Evolutionary conservation across 202 grass and related monocot genomes (phyloP), one percentile per base, ranked within the genome.

Genomic region (Musa balbisiana): DNA sequence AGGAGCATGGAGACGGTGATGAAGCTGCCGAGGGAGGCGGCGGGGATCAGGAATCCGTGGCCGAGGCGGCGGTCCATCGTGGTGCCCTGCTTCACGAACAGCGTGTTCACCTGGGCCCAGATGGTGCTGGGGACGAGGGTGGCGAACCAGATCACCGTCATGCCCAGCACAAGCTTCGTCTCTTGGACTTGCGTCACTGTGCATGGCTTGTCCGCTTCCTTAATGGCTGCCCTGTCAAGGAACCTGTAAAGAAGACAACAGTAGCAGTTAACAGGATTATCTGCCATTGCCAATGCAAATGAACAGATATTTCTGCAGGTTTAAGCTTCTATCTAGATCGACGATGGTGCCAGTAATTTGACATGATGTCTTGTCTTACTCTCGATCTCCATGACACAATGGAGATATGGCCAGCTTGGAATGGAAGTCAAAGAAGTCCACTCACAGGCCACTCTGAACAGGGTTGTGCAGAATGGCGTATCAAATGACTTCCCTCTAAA

Each of bases 31-130:
- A 96, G 86, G 11, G 88, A 91, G 6, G 92, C 92, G 1, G 86
- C 88, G 2, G 92, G 92, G 73, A 96, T 49, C 54, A 26, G 77
- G 63, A 96, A 85, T 19, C 78, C 53, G 6, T 65, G 50, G 53
- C 50, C 78, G 9, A 87, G 2, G 10, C 59, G 14, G 0, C 92
- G 82, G 77, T 91, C 80, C 23, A 95, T 77, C 49, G 88, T 95
- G 51, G 86, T 91, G 65, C 92, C 92, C 79, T 95, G 92, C 82
- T 95, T 95, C 54, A 95, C 86, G 81, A 95, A 95, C 15, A 95
- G 88, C 2, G 92, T 95, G 80, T 95, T 95, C 24, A 83, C 82
- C 74, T 95, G 92, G 21, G 88, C 92, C 80, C 78, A 89, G 74
- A 96, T 83, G n/a, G 92, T 96, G 80, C 86, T 83, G 6, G 92